A percentile compares a stretch with the other conserved stretches of the same genome.
Conservation (phyloP, 768 basidiomycete species). For the Mycena rebaudengoi region DNA sequence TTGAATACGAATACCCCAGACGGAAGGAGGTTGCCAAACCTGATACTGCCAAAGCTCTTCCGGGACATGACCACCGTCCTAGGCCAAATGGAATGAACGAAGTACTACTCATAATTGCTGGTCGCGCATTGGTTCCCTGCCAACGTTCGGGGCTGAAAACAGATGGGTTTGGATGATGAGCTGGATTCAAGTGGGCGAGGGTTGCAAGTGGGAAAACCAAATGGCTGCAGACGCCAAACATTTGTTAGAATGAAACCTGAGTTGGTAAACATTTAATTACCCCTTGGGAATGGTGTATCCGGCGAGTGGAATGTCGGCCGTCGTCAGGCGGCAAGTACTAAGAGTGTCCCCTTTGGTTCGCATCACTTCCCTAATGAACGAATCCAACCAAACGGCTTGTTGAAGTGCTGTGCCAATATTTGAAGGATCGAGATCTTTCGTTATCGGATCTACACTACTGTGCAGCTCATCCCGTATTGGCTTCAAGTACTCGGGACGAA, state of each 20-base stretch:
- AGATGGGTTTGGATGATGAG: slow-evolving; percentile 33
- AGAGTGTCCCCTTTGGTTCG: slow-evolving; percentile 46
- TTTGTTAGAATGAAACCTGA: neutral
- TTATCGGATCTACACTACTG: slow-evolving; percentile 26
- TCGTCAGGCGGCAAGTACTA: slow-evolving; percentile 37
- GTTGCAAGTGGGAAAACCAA: slow-evolving; percentile 41
- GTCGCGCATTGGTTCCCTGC: slow-evolving; percentile 34
- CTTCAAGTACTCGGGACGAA: slow-evolving; percentile 37
- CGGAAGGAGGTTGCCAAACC: slow-evolving; percentile 27
- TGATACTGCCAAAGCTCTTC: slow-evolving; percentile 39
- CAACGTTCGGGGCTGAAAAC: slow-evolving; percentile 40
- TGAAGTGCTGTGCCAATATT: slow-evolving; percentile 37
- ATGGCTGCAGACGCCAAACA: slow-evolving; percentile 27
- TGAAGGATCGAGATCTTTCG: slow-evolving; percentile 28
- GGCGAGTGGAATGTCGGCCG: slow-evolving; percentile 31
- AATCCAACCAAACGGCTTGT: slow-evolving; percentile 38
- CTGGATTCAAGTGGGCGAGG: slow-evolving; percentile 35
- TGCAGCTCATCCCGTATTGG: slow-evolving; percentile 37
- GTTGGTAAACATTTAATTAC: slow-evolving; percentile 2
- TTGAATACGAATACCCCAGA: neutral
- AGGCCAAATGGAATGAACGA: slow-evolving; percentile 43
- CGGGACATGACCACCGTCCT: slow-evolving; percentile 45
- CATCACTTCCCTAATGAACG: slow-evolving; percentile 47
- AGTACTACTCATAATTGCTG: slow-evolving; percentile 38
- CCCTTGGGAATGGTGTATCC: slow-evolving; percentile 42